A percentile compares a stretch with the other conserved stretches of the same genome.
phyloP scores from a whole-genome alignment of 495 filamentous ascomycete species.

The Penicillium arizonense region DNA sequence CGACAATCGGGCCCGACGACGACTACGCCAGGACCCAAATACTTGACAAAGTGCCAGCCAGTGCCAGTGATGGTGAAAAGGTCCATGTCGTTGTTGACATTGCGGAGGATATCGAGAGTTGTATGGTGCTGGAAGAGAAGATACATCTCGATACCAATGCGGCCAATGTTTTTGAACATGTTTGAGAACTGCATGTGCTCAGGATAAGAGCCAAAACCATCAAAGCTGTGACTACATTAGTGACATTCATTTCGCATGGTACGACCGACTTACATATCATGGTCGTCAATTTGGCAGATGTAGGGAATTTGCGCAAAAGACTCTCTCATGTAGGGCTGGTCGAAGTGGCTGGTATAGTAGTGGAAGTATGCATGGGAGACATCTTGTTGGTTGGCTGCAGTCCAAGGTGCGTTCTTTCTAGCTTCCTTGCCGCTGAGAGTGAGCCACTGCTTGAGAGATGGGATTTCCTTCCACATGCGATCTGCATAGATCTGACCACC shows the following conservation, averaged over 20 bases:
- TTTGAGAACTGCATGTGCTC: conserved; percentile 98
- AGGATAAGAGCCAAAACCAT: conserved; percentile 96
- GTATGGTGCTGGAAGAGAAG: conserved; percentile 99
- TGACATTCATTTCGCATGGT: background rate
- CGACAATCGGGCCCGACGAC: conserved; percentile 88
- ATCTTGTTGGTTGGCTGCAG: conserved; percentile 89
- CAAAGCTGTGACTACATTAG: conserved; percentile 62
- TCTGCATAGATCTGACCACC: conserved; percentile 97
- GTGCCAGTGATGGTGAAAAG: conserved; percentile 96
- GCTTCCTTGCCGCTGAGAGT: conserved; percentile 87
- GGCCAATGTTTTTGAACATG: conserved; percentile 97
- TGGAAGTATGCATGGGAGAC: conserved; percentile 96
- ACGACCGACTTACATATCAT: conserved; percentile 82
- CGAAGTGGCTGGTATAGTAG: conserved; percentile 96
- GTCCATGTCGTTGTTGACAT: conserved; percentile 79
- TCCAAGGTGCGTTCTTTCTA: conserved; percentile 86
- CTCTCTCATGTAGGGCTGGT: conserved; percentile 89
- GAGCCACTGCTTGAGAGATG: conserved; percentile 90
- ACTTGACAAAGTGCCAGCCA: conserved; percentile 98
- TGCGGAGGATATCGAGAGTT: conserved; percentile 87
- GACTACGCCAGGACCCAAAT: conserved; percentile 85
- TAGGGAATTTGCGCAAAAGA: conserved; percentile 98
- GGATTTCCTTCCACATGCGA: conserved; percentile 93
- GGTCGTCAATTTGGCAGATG: conserved; percentile 88
- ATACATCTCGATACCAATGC: conserved; percentile 98